Percentiles rank a stretch among this genome's conserved stretches.
These are phyloP conservation scores for Globisporangium nodosum DNA, from an alignment of 352 stramenopile genomes.

Conservation along the genomic window DNA sequence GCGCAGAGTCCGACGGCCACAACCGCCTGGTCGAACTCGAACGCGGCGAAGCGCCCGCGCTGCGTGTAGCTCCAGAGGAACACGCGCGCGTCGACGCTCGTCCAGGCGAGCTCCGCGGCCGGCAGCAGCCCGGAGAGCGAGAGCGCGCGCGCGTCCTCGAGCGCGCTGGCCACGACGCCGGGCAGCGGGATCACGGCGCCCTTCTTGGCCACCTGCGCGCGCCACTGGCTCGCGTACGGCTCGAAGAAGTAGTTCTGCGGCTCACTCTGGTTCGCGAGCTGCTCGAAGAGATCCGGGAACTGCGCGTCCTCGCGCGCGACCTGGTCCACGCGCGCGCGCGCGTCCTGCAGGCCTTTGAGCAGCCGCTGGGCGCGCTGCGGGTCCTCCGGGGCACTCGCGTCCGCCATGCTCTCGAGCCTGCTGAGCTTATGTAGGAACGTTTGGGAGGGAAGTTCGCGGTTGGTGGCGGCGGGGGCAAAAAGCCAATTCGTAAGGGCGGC, in stretches of 20 bases:
- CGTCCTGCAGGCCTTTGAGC: slow-evolving; percentile 65
- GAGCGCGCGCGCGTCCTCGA: slow-evolving; percentile 63
- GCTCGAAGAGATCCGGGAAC: slow-evolving; percentile 74
- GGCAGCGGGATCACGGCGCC: slow-evolving; percentile 62
- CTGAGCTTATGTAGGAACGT: background rate
- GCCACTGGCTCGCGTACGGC: slow-evolving; percentile 80
- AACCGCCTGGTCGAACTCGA: slow-evolving; percentile 90
- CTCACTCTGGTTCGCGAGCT: slow-evolving; percentile 75
- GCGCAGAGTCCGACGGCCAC: slow-evolving; percentile 89
- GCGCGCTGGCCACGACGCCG: slow-evolving; percentile 53
- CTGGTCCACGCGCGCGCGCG: slow-evolving; percentile 75
- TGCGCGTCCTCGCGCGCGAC: slow-evolving; percentile 62
- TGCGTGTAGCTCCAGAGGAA: slow-evolving; percentile 94
- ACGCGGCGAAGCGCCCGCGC: slow-evolving; percentile 76
- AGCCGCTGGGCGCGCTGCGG: slow-evolving; percentile 29
- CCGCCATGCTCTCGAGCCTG: background rate
- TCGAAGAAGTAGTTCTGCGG: slow-evolving; percentile 89
- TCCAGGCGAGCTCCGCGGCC: slow-evolving; percentile 90
- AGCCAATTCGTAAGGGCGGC: no score
- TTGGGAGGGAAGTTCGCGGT: background rate
- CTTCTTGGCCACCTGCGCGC: slow-evolving; percentile 73
- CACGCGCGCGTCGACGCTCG: slow-evolving; percentile 91
- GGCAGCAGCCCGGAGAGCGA: slow-evolving; percentile 91
- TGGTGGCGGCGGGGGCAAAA: background rate
- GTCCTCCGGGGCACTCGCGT: slow-evolving; percentile 12